A percentile compares a stretch with the other conserved stretches of the same genome.
Evolutionary conservation across 2,329 filamentous ascomycete species (phyloP).

Genomic region (Colletotrichum caudatum): DNA sequence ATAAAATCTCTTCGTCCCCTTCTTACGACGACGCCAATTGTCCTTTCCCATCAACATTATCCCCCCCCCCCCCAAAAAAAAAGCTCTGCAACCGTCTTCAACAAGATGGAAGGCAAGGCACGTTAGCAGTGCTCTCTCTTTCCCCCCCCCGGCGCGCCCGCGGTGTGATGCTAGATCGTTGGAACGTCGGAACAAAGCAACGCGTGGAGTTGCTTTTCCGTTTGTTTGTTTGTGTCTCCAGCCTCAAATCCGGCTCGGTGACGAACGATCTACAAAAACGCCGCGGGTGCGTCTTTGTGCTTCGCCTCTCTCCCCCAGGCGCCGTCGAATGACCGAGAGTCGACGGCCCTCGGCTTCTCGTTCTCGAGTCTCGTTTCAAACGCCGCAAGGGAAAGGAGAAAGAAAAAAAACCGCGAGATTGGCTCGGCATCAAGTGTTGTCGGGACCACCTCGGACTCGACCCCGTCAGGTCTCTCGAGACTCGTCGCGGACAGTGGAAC

Average conservation of each 20-base stretch:
- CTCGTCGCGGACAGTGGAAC: not conserved
- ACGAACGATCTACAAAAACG: not conserved
- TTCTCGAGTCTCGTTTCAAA: not conserved
- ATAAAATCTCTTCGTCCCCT: not conserved
- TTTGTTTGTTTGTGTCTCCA: not conserved
- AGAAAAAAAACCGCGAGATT: not conserved
- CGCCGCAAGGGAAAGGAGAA: not conserved
- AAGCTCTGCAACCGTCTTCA: not conserved
- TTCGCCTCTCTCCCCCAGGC: not conserved
- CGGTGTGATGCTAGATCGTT: not conserved
- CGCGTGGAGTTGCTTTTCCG: not conserved
- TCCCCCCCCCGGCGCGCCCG: too few relatives aligned
- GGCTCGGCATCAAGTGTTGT: conserved; percentile 16
- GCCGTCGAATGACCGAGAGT: not conserved
- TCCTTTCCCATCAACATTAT: not conserved
- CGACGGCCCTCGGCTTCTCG: not conserved
- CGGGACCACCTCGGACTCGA: not conserved
- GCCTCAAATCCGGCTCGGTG: not conserved
- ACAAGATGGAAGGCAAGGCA: not conserved
- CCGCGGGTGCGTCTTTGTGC: not conserved
- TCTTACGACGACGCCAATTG: too few relatives aligned
- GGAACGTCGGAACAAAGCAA: not conserved
- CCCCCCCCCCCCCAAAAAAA: too few relatives aligned
- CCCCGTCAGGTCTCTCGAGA: not conserved
- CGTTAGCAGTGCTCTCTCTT: not conserved